Percentiles rank a stretch among this genome's conserved stretches.
phyloP scores from a whole-genome alignment of 108 stramenopile genomes.

The Skeletonema menzelii region DNA sequence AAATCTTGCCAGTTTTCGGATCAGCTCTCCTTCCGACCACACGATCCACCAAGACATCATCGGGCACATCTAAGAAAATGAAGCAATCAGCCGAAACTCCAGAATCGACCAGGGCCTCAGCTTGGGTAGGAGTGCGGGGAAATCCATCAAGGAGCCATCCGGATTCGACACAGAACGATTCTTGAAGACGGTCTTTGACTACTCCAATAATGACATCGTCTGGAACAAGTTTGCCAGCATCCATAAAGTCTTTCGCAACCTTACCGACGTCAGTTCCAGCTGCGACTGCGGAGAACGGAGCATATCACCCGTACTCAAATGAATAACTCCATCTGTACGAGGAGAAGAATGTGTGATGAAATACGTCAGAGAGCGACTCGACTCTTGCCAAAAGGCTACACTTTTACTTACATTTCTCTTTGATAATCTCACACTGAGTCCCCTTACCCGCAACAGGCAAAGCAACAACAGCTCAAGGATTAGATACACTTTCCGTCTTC shows the following conservation, averaged over 20 bases:
- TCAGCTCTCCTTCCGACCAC: slow-evolving; percentile 96
- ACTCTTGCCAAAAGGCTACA: no score
- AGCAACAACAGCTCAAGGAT: no score
- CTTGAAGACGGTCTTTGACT: slow-evolving; percentile 83
- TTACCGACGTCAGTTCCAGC: slow-evolving; percentile 66
- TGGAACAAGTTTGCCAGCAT: slow-evolving; percentile 92
- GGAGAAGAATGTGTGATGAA: not conserved
- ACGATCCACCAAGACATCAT: slow-evolving; percentile 90
- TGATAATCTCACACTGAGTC: slow-evolving; percentile 79
- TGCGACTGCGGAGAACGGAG: slow-evolving; percentile 67
- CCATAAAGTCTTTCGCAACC: slow-evolving; percentile 88
- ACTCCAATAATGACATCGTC: slow-evolving; percentile 96
- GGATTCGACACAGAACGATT: slow-evolving; percentile 76
- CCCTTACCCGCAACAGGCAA: no score
- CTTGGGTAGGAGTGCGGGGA: slow-evolving; percentile 94
- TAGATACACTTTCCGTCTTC: no score
- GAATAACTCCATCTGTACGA: slow-evolving; percentile 51
- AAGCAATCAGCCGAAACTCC: slow-evolving; percentile 90
- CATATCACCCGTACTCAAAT: slow-evolving; percentile 85
- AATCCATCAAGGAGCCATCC: slow-evolving; percentile 99
- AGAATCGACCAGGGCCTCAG: slow-evolving; percentile 81
- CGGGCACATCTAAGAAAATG: slow-evolving; percentile 93
- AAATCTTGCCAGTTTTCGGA: slow-evolving; percentile 95
- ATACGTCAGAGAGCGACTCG: not conserved
- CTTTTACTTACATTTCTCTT: slow-evolving; percentile 34